phyloP scores from a whole-genome alignment of 2,329 filamentous ascomycete genomes.

The Bipolaris oryzae region DNA sequence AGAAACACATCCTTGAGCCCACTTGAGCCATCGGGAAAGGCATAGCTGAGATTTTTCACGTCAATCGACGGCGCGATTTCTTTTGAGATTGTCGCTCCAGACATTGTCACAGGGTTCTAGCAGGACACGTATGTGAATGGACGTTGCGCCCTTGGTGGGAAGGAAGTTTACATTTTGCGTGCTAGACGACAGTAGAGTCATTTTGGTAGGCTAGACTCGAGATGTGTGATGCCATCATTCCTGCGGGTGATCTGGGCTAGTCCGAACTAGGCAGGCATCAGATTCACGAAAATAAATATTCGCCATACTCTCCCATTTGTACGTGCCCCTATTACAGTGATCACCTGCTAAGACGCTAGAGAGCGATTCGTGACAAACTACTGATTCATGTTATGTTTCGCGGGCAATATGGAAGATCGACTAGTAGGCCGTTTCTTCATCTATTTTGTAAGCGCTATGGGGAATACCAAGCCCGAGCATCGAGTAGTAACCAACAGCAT shows the following conservation, averaged over 20 bases:
- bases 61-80: slow-evolving; percentile 65
- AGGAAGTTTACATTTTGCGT: slow-evolving; percentile 25
- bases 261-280: slow-evolving; percentile 22
- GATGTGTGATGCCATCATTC: slow-evolving; percentile 20
- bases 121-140: background rate
- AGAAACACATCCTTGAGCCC: slow-evolving; percentile 78
- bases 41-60: slow-evolving; percentile 80
- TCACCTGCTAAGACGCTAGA: background rate
- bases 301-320: background rate
- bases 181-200: slow-evolving; percentile 13
- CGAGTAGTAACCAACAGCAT: background rate
- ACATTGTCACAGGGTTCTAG: slow-evolving; percentile 22
- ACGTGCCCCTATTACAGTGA: background rate
- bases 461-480: background rate
- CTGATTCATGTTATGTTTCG: no score
- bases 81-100: slow-evolving; percentile 22
- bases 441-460: no score
- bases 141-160: slow-evolving; percentile 3
- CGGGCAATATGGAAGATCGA: no score
- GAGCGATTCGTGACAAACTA: background rate
- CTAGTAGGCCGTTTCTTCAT: no score
- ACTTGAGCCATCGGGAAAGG: slow-evolving; percentile 82
- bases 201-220: slow-evolving; percentile 8
- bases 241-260: slow-evolving; percentile 15
- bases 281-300: no score